Conservation (phyloP, 2,329 filamentous ascomycete genomes). For the Ceratocystis alfenasii region DNA sequence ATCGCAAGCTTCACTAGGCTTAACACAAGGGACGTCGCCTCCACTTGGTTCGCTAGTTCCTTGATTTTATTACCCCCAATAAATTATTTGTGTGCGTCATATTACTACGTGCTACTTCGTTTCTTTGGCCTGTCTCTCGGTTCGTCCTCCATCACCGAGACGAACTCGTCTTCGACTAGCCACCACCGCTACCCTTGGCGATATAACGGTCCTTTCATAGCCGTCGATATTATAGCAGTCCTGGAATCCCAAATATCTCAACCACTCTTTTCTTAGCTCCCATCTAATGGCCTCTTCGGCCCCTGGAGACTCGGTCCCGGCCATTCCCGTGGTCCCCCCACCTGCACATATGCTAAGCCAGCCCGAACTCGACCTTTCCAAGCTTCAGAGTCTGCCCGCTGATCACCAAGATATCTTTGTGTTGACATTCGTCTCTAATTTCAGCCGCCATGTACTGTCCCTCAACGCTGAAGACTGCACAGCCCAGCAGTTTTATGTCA, state of each 20-base stretch:
- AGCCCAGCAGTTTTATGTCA: slow-evolving; percentile 79
- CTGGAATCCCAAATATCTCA: neutral
- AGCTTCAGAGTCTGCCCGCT: slow-evolving; percentile 75
- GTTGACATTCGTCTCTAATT: slow-evolving; percentile 71
- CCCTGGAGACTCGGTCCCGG: slow-evolving; percentile 13
- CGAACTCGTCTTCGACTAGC: too few relatives aligned
- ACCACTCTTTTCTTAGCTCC: neutral
- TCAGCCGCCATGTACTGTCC: slow-evolving; percentile 65
- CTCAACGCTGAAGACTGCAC: slow-evolving; percentile 71
- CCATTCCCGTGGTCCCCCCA: slow-evolving; percentile 24
- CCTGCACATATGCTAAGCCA: slow-evolving; percentile 36
- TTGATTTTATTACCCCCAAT: neutral
- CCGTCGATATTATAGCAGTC: too few relatives aligned
- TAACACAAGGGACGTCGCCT: neutral
- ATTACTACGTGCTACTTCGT: neutral
- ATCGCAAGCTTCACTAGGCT: neutral
- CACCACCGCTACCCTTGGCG: too few relatives aligned
- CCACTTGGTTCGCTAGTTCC: neutral
- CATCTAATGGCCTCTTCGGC: slow-evolving; percentile 14
- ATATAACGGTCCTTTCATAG: too few relatives aligned
- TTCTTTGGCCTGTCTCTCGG: neutral
- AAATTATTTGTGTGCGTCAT: too few relatives aligned
- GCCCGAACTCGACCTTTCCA: slow-evolving; percentile 76
- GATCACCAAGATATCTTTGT: slow-evolving; percentile 96
- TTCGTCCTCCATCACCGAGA: neutral